Base-by-base conservation (phyloP, 345 rosid genomes). In the Gossypium ekmanianum region DNA sequence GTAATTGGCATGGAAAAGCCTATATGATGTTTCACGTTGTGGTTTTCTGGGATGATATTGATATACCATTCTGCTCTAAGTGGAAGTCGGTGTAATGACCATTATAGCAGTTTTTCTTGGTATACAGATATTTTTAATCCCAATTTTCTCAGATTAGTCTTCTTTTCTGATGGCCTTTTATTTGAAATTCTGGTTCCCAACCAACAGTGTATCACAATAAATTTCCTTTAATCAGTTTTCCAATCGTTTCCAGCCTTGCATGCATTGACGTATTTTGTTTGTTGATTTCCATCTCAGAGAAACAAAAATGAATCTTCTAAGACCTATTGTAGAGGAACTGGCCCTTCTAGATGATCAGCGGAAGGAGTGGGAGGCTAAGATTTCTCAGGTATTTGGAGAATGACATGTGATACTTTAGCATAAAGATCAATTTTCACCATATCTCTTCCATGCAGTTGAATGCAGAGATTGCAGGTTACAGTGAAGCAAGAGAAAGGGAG, bases 401-500 rank as follows among this genome's bases (percentile, higher is more conserved):
- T 57, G 41, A 71, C 20, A 57, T 50, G 59, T 69, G 58, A 3
- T 63, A 64, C 7, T 81, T 75, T 12, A 18, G 34, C 34, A 61
- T 74, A 41, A 58, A 50, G 56, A 67, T 51, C 5, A 17, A 3
- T 63, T 82, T 80, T 76, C 51, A 61, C 24, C 79, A 22, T 81
- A 20, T 75, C 52, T 74, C 78, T 73, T 61, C 45, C 44, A 9
- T 84, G 80, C 81, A 95, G 99, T 74, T 91, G 85, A 87, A 90
- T 81, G 93, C 83, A 74, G 97, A 93, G 86, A 82, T 93, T 67
- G 89, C 83, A 11, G 88, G 85, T 26, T 84, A 81, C 77, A 88
- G 87, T 82, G 94, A 83, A 71, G 90, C 90, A 13, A 85, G 87
- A 75, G 91, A 89, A 73, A 86, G 65, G 68, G 98, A 95, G 65